These are phyloP conservation scores for Infundibulicybe gibba DNA, from an alignment of 768 basidiomycete species.

Conservation along the genomic window DNA sequence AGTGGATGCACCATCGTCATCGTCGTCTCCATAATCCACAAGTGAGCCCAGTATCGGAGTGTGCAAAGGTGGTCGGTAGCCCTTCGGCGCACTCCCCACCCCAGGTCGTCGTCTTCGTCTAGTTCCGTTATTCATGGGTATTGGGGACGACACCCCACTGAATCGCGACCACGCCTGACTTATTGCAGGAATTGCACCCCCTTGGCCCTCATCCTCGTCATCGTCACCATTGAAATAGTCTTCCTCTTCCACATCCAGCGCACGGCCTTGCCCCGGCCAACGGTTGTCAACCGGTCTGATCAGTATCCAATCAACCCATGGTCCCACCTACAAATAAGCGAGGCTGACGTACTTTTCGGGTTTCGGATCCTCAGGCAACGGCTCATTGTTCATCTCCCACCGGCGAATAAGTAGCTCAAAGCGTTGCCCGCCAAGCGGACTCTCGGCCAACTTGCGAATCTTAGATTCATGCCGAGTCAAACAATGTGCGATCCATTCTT, in stretches of 20 bases:
- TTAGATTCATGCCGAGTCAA: slow-evolving; percentile 73
- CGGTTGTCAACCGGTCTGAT: slow-evolving; percentile 38
- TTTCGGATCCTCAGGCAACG: slow-evolving; percentile 50
- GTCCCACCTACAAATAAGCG: background rate
- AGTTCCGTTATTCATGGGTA: slow-evolving; percentile 31
- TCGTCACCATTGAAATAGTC: slow-evolving; percentile 91
- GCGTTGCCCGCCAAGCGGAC: slow-evolving; percentile 57
- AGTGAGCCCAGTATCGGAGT: slow-evolving; percentile 56
- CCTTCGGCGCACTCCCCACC: slow-evolving; percentile 37
- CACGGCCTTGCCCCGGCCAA: slow-evolving; percentile 42
- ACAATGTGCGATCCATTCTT: slow-evolving; percentile 77
- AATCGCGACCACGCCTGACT: slow-evolving; percentile 34
- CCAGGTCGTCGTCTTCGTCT: slow-evolving; percentile 59
- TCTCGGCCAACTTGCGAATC: slow-evolving; percentile 60
- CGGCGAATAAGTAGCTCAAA: slow-evolving; percentile 72
- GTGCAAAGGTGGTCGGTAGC: slow-evolving; percentile 45
- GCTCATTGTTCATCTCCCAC: slow-evolving; percentile 93
- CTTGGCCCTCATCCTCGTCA: slow-evolving; percentile 52
- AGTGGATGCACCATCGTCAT: slow-evolving; percentile 39
- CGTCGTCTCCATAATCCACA: slow-evolving; percentile 78
- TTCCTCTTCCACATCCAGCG: slow-evolving; percentile 79
- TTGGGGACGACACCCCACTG: slow-evolving; percentile 24
- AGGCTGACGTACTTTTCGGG: slow-evolving; percentile 42
- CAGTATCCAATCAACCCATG: slow-evolving; percentile 8
- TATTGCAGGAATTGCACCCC: slow-evolving; percentile 31